phyloP scores from a whole-genome alignment of 2,329 filamentous ascomycete species.

The Metarhizium sp. region DNA sequence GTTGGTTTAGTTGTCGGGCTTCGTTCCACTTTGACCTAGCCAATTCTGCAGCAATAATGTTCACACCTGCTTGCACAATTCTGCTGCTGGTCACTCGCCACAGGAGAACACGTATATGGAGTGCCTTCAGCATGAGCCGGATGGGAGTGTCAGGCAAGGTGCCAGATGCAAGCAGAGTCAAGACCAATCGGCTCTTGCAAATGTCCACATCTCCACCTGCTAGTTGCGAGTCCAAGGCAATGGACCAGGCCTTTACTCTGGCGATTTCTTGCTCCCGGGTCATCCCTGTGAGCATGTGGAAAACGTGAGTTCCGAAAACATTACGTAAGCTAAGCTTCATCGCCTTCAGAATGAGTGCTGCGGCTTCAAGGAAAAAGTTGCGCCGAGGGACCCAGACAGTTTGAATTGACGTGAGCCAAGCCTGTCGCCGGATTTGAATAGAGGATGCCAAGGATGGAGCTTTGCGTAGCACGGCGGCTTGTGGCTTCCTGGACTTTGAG shows the following conservation, averaged over 20 bases:
- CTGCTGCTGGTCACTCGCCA: conserved; percentile 65
- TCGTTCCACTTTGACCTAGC: conserved; percentile 74
- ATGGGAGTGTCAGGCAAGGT: conserved; percentile 77
- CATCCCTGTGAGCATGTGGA: conserved; percentile 69
- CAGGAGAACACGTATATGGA: conserved; percentile 82
- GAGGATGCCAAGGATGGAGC: conserved; percentile 70
- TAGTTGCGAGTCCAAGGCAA: conserved; percentile 85
- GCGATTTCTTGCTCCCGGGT: conserved; percentile 80
- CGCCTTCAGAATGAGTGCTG: conserved; percentile 71
- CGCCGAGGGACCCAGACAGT: conserved; percentile 86
- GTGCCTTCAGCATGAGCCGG: conserved; percentile 80
- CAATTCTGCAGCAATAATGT: conserved; percentile 62
- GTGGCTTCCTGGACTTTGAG: conserved; percentile 42
- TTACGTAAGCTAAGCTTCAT: conserved; percentile 74
- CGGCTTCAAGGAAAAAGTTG: conserved; percentile 76
- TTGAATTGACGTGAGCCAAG: conserved; percentile 89
- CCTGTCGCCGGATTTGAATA: conserved; percentile 75
- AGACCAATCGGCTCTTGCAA: conserved; percentile 73
- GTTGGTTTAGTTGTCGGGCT: conserved; percentile 55
- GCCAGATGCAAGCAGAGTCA: conserved; percentile 80
- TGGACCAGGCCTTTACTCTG: conserved; percentile 84
- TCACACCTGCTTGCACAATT: conserved; percentile 54
- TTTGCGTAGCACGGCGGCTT: conserved; percentile 35
- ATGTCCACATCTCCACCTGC: conserved; percentile 85
- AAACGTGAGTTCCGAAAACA: conserved; percentile 65